A percentile compares a stretch with the other conserved stretches of the same genome.
phyloP scores from a whole-genome alignment of 129 eudicot species.

The Chrysanthemum lavandulifolium region DNA sequence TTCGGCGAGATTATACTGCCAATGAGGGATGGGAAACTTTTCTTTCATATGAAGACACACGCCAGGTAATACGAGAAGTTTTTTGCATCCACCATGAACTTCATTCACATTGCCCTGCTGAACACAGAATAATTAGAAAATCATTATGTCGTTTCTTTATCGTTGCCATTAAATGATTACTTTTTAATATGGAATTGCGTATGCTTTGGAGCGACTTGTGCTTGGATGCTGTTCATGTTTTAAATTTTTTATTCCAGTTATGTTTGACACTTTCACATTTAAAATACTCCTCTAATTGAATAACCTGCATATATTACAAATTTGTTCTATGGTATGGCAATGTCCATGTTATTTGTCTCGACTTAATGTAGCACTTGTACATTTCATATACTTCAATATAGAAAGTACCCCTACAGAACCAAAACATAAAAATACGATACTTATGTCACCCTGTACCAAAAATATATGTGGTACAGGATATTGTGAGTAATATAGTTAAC shows the following conservation, averaged over 20 bases:
- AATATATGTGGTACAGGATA: too few species aligned
- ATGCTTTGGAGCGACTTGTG: neutral
- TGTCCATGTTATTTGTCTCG: too few species aligned
- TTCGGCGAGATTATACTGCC: conserved; percentile 96
- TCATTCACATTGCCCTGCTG: neutral
- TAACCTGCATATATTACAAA: neutral
- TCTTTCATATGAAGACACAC: conserved; percentile 95
- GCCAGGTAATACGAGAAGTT: conserved; percentile 51
- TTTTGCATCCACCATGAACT: conserved; percentile 4
- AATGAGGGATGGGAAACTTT: conserved; percentile 99
- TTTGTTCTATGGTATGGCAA: too few species aligned
- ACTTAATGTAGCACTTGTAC: too few species aligned
- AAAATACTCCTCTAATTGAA: neutral
- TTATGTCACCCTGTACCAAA: too few species aligned
- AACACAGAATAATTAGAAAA: conserved; percentile 1
- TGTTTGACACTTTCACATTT: too few species aligned
- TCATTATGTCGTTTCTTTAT: neutral
- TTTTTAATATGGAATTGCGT: neutral
- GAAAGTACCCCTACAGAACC: too few species aligned
- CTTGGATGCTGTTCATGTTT: conserved; percentile 4
- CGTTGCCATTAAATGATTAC: neutral
- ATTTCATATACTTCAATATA: too few species aligned
- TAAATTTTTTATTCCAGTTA: too few species aligned
- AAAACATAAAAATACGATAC: too few species aligned
- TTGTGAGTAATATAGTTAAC: too few species aligned